Evolutionary conservation across 140 eudicot species (phyloP).

Genomic region (Anethum foeniculum): DNA sequence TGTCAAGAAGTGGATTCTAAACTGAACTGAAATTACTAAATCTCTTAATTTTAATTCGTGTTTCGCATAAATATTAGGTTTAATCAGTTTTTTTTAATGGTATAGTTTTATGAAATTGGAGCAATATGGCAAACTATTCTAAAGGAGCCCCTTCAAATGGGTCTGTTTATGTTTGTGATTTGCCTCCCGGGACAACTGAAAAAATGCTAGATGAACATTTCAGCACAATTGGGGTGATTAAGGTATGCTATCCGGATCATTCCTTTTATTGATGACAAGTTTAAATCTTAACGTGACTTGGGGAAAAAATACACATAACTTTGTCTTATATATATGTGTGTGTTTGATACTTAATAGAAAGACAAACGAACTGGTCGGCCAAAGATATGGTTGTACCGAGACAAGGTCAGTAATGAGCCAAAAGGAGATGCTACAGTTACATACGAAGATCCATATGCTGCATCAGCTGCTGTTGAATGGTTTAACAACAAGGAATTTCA

Average conservation of each 20-base stretch:
- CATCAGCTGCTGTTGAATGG: slow-evolving; percentile 98
- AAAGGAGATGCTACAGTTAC: slow-evolving; percentile 98
- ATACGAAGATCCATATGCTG: slow-evolving; percentile 97
- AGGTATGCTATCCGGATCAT: neutral
- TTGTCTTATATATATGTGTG: neutral
- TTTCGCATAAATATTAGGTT: neutral
- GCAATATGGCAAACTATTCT: slow-evolving; percentile 61
- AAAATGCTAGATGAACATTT: slow-evolving; percentile 79
- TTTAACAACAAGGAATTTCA: slow-evolving; percentile 90
- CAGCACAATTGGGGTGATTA: slow-evolving; percentile 87
- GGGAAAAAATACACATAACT: neutral
- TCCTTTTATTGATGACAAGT: neutral
- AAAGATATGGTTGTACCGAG: slow-evolving; percentile 87
- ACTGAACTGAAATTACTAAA: neutral
- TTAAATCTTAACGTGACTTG: too few species aligned
- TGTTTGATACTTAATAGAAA: slow-evolving; percentile 35
- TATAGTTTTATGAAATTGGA: slow-evolving; percentile 45
- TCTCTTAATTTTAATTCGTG: neutral
- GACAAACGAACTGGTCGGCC: slow-evolving; percentile 87
- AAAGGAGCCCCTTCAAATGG: slow-evolving; percentile 73
- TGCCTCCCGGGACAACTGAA: slow-evolving; percentile 92
- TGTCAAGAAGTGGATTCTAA: neutral
- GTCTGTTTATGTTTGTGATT: slow-evolving; percentile 80
- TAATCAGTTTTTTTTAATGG: slow-evolving; percentile 25
- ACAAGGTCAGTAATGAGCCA: slow-evolving; percentile 79